phyloP scores from a whole-genome alignment of 768 basidiomycete species.

The Russula lepida region DNA sequence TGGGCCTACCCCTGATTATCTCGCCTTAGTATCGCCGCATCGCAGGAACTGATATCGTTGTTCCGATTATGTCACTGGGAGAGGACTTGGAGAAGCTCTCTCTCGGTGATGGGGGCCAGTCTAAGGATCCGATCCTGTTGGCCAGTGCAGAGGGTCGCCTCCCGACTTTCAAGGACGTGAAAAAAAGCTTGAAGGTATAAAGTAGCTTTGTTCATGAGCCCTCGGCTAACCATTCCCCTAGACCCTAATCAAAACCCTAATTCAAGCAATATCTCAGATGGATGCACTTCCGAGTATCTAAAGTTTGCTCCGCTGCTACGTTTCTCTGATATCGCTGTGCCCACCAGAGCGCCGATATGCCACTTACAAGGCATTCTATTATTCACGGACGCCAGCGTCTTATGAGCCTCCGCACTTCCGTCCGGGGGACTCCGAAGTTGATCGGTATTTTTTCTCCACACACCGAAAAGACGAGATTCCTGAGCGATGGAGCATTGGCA shows the following conservation, averaged over 20 bases:
- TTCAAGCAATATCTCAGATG: constrained; percentile 74
- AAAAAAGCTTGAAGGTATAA: constrained; percentile 66
- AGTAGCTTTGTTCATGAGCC: neutral
- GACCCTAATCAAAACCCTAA: constrained; percentile 68
- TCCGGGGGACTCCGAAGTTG: constrained; percentile 58
- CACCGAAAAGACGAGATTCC: constrained; percentile 65
- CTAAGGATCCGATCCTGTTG: constrained; percentile 48
- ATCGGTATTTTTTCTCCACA: constrained; percentile 77
- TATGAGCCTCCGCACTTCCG: constrained; percentile 82
- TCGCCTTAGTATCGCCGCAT: constrained; percentile 54
- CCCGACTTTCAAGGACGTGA: constrained; percentile 76
- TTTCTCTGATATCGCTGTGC: neutral
- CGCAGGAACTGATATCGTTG: constrained; percentile 46
- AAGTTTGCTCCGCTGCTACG: neutral
- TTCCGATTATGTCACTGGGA: constrained; percentile 71
- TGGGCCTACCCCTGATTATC: neutral
- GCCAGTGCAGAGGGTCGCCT: constrained; percentile 50
- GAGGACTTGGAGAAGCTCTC: constrained; percentile 48
- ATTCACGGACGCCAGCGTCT: constrained; percentile 65
- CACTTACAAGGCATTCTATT: constrained; percentile 85
- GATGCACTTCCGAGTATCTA: constrained; percentile 63
- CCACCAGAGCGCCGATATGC: constrained; percentile 65
- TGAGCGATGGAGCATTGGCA: constrained; percentile 62
- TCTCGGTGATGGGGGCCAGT: constrained; percentile 29
- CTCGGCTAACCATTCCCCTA: constrained; percentile 26